Conservation (phyloP, 495 filamentous ascomycete species). For the Saxispiralis lemnorum region DNA sequence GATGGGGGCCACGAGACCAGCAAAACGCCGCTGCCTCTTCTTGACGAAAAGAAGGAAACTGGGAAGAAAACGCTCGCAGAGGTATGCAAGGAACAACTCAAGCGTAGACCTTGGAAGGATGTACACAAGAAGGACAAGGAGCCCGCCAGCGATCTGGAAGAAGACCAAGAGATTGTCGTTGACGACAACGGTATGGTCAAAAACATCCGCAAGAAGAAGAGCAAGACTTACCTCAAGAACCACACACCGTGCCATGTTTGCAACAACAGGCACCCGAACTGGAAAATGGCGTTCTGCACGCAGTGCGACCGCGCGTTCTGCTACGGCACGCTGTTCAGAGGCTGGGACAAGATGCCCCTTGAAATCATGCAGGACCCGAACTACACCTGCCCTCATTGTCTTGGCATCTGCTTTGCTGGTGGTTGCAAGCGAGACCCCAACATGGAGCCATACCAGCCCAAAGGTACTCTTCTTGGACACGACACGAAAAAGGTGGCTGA, state of each 20-base stretch:
- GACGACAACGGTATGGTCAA: conserved; percentile 27
- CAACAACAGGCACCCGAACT: conserved; percentile 49
- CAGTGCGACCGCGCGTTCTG: conserved; percentile 61
- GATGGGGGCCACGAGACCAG: conserved; percentile 40
- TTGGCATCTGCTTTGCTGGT: conserved; percentile 66
- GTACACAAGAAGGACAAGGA: conserved; percentile 28
- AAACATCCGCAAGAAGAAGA: conserved; percentile 33
- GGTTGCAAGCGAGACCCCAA: conserved; percentile 44
- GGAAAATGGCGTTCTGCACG: conserved; percentile 66
- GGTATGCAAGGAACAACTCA: conserved; percentile 75
- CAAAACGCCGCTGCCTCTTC: conserved; percentile 44
- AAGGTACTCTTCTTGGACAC: conserved; percentile 67
- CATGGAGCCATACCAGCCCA: conserved; percentile 60
- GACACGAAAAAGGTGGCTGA: conserved; percentile 80
- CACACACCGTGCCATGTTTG: conserved; percentile 60
- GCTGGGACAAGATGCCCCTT: conserved; percentile 72
- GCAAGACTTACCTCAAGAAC: conserved; percentile 29
- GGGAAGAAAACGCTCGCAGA: conserved; percentile 66
- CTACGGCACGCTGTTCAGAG: conserved; percentile 73
- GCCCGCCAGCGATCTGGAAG: conserved; percentile 20
- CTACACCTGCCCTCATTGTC: conserved; percentile 81
- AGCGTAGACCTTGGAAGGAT: conserved; percentile 47
- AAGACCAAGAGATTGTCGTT: conserved; percentile 25
- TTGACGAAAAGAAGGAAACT: conserved; percentile 40
- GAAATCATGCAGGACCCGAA: conserved; percentile 54